These are phyloP conservation scores for Pterocarpus santalinus DNA, from an alignment of 306 rosid genomes.

Conservation along the genomic window DNA sequence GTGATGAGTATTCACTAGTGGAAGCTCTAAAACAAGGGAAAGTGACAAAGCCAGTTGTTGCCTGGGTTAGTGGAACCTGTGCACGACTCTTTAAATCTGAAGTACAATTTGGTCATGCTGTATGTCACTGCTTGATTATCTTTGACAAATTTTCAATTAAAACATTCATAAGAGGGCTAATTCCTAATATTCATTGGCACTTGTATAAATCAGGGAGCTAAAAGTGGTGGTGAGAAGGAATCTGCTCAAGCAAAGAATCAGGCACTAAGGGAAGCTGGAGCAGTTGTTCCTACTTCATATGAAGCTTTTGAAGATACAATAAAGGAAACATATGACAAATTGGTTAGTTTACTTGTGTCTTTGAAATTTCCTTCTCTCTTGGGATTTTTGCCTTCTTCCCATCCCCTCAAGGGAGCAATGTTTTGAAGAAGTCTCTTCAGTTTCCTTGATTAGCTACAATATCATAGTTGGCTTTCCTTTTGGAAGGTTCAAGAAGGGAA, in stretches of 20 bases:
- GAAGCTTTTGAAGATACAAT: conserved; percentile 79
- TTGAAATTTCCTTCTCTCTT: conserved; percentile 31
- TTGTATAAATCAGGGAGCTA: conserved; percentile 75
- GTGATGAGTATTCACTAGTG: conserved; percentile 89
- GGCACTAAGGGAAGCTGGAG: conserved; percentile 89
- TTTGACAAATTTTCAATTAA: conserved; percentile 5
- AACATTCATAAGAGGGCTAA: neutral
- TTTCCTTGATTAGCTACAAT: conserved; percentile 16
- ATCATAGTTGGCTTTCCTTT: conserved; percentile 32
- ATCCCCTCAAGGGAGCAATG: neutral
- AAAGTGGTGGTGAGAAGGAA: conserved; percentile 94
- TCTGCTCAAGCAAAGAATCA: conserved; percentile 94
- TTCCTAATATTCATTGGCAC: conserved; percentile 37
- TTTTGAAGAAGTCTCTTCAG: conserved; percentile 15
- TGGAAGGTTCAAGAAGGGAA: conserved; percentile 67
- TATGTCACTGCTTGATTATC: conserved; percentile 52
- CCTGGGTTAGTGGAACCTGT: conserved; percentile 99
- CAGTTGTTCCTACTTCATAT: conserved; percentile 87
- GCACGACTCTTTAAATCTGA: conserved; percentile 91
- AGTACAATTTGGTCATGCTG: conserved; percentile 98
- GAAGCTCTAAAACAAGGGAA: conserved; percentile 90
- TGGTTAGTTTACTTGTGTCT: conserved; percentile 63
- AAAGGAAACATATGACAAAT: conserved; percentile 74
- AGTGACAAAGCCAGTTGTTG: conserved; percentile 88
- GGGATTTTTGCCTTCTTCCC: neutral